Percentiles rank a stretch among this genome's conserved stretches.
phyloP scores from a whole-genome alignment of 305 asterid genomes.

The Andrographis paniculata region DNA sequence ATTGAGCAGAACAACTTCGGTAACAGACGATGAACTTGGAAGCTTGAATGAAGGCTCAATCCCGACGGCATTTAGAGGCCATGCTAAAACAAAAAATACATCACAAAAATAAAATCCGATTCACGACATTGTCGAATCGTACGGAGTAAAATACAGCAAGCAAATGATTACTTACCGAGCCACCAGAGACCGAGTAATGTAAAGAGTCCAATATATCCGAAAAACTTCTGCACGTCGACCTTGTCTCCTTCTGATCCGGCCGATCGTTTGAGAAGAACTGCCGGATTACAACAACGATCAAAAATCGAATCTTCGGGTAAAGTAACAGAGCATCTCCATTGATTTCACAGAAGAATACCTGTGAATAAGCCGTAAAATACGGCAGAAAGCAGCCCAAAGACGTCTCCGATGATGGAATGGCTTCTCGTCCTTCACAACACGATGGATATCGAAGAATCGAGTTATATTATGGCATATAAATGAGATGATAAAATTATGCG shows the following conservation, averaged over 20 bases:
- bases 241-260: slow-evolving; percentile 66
- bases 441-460: slow-evolving; percentile 1
- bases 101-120: background rate
- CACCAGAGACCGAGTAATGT: slow-evolving; percentile 72
- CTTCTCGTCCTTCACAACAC: slow-evolving; percentile 29
- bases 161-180: slow-evolving; percentile 45
- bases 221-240: slow-evolving; percentile 55
- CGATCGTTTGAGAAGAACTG: slow-evolving; percentile 70
- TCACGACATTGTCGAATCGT: background rate
- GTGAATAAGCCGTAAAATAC: slow-evolving; percentile 69
- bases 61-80: slow-evolving; percentile 59
- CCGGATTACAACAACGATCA: slow-evolving; percentile 9
- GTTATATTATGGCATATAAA: background rate
- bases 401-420: slow-evolving; percentile 52
- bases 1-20: slow-evolving; percentile 50
- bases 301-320: background rate
- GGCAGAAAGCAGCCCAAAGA: slow-evolving; percentile 67
- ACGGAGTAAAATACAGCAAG: background rate
- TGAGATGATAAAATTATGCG: background rate
- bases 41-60: slow-evolving; percentile 58
- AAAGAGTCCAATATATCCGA: slow-evolving; percentile 63
- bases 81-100: slow-evolving; percentile 31
- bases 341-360: slow-evolving; percentile 23
- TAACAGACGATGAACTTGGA: slow-evolving; percentile 54
- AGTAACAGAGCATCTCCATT: slow-evolving; percentile 1